Evolutionary conservation across 1,284 basidiomycete genomes (phyloP).

Genomic region (Xanthoconium separans): DNA sequence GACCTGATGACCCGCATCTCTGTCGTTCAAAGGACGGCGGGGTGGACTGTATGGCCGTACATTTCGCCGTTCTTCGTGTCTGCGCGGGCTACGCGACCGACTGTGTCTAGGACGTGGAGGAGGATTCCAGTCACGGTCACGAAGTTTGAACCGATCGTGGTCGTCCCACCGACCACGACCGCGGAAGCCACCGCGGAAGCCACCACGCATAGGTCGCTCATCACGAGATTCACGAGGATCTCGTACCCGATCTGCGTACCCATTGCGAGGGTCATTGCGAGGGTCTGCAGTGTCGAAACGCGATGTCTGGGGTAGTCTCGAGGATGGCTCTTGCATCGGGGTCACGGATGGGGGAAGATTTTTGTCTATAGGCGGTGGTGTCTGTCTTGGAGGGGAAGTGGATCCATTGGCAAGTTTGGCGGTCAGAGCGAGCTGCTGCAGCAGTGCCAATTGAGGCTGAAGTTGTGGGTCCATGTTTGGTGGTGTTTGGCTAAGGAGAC

Average conservation of each 20-base stretch:
- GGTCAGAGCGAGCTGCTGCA: conserved; percentile 71
- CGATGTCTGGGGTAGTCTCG: neutral
- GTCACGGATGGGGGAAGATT: neutral
- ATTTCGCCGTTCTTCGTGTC: conserved; percentile 48
- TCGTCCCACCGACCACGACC: conserved; percentile 42
- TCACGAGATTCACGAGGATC: conserved; percentile 48
- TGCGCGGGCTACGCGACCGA: conserved; percentile 71
- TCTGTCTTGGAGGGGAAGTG: conserved; percentile 25
- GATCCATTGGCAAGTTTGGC: conserved; percentile 42
- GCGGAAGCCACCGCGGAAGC: conserved; percentile 38
- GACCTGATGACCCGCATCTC: conserved; percentile 21
- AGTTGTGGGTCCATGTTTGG: conserved; percentile 51
- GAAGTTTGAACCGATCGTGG: conserved; percentile 49
- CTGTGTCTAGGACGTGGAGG: conserved; percentile 48
- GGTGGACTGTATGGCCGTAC: conserved; percentile 59
- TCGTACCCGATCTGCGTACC: conserved; percentile 49
- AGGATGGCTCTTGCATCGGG: neutral
- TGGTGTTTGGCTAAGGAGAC: conserved; percentile 54
- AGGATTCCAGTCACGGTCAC: conserved; percentile 46
- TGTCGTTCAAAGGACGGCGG: conserved; percentile 38
- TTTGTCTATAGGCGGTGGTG: conserved; percentile 4
- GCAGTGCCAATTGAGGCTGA: conserved; percentile 61
- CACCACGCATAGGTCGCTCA: conserved; percentile 41
- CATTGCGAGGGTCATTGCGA: conserved; percentile 35
- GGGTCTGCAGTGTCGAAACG: conserved; percentile 33